Evolutionary conservation across 2,329 filamentous ascomycete genomes (phyloP).

Genomic region (Colletotrichum graminicola): DNA sequence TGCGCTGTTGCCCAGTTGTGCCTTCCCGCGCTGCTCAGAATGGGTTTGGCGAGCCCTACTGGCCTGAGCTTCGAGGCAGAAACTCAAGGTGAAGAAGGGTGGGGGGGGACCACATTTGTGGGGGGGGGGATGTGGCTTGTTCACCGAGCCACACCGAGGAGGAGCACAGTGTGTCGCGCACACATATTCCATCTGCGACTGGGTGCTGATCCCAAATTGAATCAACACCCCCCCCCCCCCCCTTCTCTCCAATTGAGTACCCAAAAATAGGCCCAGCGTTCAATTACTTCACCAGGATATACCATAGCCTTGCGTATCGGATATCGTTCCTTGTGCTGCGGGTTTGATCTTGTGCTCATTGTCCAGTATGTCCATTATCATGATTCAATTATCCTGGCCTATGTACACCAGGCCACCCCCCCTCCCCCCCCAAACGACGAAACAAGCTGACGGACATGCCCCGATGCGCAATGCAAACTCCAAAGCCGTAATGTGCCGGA

Average conservation of each 20-base stretch:
- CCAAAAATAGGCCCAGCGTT: not conserved
- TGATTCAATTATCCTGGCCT: slow-evolving; percentile 40
- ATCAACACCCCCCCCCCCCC: not conserved
- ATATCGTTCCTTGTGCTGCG: too few species aligned
- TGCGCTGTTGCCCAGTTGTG: slow-evolving; percentile 43
- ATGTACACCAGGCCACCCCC: slow-evolving; percentile 39
- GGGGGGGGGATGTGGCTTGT: not conserved
- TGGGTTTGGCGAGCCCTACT: slow-evolving; percentile 52
- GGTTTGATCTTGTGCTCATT: not conserved
- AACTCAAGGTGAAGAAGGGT: slow-evolving; percentile 10
- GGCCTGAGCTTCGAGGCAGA: slow-evolving; percentile 43
- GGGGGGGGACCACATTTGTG: not conserved
- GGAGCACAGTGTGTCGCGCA: slow-evolving; percentile 1
- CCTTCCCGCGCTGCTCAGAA: not conserved
- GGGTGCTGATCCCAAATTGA: not conserved
- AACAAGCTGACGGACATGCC: slow-evolving; percentile 31
- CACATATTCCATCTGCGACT: too few species aligned
- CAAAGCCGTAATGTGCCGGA: slow-evolving; percentile 38
- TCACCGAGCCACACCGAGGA: slow-evolving; percentile 6
- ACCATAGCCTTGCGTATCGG: not conserved
- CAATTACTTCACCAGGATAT: too few species aligned
- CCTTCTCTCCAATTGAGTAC: not conserved
- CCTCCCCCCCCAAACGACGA: slow-evolving; percentile 25
- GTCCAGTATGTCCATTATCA: slow-evolving; percentile 24
- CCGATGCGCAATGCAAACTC: slow-evolving; percentile 40